phyloP scores from a whole-genome alignment of 768 basidiomycete species.

The Lyophyllum decastes region DNA sequence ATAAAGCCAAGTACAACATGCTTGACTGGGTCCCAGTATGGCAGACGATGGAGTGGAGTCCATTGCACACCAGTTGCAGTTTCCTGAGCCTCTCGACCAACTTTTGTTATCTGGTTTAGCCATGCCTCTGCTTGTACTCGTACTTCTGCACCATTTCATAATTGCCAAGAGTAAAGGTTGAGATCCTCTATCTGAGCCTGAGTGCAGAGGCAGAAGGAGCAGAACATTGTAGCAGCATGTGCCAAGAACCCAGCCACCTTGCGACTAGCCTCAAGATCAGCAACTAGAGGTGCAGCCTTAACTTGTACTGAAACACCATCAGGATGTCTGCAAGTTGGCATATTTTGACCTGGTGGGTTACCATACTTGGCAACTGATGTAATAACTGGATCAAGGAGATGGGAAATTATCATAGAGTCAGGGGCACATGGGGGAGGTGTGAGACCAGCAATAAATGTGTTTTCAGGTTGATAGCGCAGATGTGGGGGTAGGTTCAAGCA shows the following conservation, averaged over 20 bases:
- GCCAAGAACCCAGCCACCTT: constrained; percentile 24
- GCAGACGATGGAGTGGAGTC: constrained; percentile 25
- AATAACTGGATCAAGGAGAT: constrained; percentile 22
- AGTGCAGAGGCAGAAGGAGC: constrained; percentile 20
- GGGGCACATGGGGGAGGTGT: constrained; percentile 35
- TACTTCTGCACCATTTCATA: background rate
- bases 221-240: constrained; percentile 9
- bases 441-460: constrained; percentile 32
- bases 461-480: constrained; percentile 29
- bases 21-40: constrained; percentile 30
- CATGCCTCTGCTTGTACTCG: constrained; percentile 15
- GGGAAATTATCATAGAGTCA: constrained; percentile 22
- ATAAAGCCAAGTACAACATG: constrained; percentile 29
- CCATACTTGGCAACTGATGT: constrained; percentile 14
- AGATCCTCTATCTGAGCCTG: constrained; percentile 19
- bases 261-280: constrained; percentile 21
- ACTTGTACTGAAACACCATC: constrained; percentile 14
- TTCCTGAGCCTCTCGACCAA: constrained; percentile 4
- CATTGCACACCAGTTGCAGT: constrained; percentile 25
- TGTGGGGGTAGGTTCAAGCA: constrained; percentile 36
- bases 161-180: constrained; percentile 8
- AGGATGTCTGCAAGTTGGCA: constrained; percentile 16
- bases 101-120: constrained; percentile 11
- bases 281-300: constrained; percentile 22
- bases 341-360: constrained; percentile 5